These are phyloP conservation scores for Saprolegnia parasitica DNA, from an alignment of 352 stramenopile genomes.

Conservation along the genomic window DNA sequence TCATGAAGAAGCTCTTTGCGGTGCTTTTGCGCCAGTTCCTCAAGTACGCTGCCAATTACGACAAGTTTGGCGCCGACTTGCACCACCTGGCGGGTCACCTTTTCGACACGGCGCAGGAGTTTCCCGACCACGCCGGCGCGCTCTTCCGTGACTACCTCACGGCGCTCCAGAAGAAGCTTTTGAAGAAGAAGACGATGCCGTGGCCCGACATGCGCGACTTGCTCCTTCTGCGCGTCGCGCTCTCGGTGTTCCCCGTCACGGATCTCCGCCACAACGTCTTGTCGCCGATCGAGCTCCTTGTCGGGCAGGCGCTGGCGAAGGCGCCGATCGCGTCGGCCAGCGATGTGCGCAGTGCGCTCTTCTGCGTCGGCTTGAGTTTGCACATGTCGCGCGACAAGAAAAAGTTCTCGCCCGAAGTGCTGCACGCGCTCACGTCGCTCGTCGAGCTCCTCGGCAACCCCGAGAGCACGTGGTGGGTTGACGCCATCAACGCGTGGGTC, in stretches of 20 bases:
- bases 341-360: conserved; percentile 15
- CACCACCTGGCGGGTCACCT: conserved; percentile 78
- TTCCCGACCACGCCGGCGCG: conserved; percentile 80
- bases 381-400: conserved; percentile 81
- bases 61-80: conserved; percentile 53
- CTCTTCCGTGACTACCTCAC: conserved; percentile 86
- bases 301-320: conserved; percentile 61
- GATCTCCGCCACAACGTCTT: conserved; percentile 94
- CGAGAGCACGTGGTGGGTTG: conserved; percentile 44
- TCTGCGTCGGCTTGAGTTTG: conserved; percentile 30
- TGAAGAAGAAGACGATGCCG: conserved; percentile 68
- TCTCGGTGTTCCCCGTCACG: conserved; percentile 90
- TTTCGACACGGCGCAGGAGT: conserved; percentile 87
- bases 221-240: conserved; percentile 85
- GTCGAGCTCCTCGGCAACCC: conserved; percentile 33
- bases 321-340: neutral
- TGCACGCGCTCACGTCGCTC: conserved; percentile 31
- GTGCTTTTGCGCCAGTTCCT: conserved; percentile 93
- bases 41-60: conserved; percentile 71
- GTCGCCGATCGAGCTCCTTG: conserved; percentile 86
- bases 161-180: conserved; percentile 87
- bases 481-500: conserved; percentile 46
- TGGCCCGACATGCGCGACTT: conserved; percentile 88
- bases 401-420: conserved; percentile 86
- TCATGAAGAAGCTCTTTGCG: conserved; percentile 96